A percentile compares a stretch with the other conserved stretches of the same genome.
phyloP scores from a whole-genome alignment of 306 rosid genomes.

The Ormosia emarginata region DNA sequence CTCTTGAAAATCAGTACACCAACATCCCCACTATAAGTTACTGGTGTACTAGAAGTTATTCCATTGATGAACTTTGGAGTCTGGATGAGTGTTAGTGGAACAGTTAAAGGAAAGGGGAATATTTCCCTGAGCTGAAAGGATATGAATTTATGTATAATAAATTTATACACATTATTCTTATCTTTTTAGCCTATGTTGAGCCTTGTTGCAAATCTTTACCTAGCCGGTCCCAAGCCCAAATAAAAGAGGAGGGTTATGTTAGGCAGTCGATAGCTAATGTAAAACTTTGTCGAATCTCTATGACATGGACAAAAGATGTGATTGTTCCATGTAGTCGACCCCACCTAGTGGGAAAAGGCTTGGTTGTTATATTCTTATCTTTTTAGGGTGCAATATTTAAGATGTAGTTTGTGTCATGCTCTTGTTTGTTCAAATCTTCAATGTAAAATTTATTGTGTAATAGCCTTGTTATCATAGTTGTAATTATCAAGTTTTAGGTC shows the following conservation, averaged over 20 bases:
- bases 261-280: too few species aligned
- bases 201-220: too few species aligned
- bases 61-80: neutral
- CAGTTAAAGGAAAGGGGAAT: neutral
- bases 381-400: neutral
- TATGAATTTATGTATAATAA: neutral
- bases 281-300: too few species aligned
- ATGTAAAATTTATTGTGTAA: neutral
- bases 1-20: neutral
- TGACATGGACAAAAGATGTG: too few species aligned
- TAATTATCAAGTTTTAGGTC: neutral
- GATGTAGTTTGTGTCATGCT: neutral
- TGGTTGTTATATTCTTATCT: neutral
- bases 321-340: too few species aligned
- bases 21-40: neutral
- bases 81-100: neutral
- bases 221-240: too few species aligned
- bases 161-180: neutral
- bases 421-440: neutral
- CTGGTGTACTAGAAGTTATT: neutral
- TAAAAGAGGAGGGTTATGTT: too few species aligned
- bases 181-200: too few species aligned
- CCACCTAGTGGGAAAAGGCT: too few species aligned
- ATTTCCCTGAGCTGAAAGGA: neutral
- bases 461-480: neutral